phyloP scores from a whole-genome alignment of 345 rosid genomes.

The Eutrema japonicum region DNA sequence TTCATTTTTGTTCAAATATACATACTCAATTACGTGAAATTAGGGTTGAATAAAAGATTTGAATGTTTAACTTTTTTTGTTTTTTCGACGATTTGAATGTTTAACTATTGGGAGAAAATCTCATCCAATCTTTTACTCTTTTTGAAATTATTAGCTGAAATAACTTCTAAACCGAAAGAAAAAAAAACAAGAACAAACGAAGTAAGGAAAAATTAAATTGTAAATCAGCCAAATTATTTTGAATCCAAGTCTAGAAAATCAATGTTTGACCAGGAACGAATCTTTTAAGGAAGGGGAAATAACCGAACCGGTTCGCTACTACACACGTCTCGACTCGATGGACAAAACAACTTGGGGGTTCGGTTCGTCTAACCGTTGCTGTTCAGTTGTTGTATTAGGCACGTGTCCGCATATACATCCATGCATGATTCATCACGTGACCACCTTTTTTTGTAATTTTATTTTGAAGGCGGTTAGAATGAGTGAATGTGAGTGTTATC shows the following conservation, averaged over 20 bases:
- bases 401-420: background rate
- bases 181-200: background rate
- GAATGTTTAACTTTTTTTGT: too few relatives aligned
- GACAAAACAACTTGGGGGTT: conserved; percentile 1
- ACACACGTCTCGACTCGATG: conserved; percentile 19
- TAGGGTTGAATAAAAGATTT: too few relatives aligned
- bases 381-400: background rate
- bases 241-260: background rate
- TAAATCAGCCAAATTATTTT: background rate
- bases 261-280: conserved; percentile 7
- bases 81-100: too few relatives aligned
- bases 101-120: too few relatives aligned
- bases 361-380: conserved; percentile 19
- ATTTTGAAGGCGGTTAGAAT: background rate
- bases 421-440: conserved; percentile 7
- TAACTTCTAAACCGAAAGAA: background rate
- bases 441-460: too few relatives aligned
- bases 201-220: background rate
- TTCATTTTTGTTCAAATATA: too few relatives aligned
- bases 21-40: too few relatives aligned
- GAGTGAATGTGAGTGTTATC: background rate
- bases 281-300: background rate
- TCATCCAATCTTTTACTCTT: too few relatives aligned
- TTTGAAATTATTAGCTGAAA: background rate
- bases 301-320: background rate